Percentiles rank a stretch among this genome's conserved stretches.
These are phyloP conservation scores for Linnemannia schmuckeri DNA, from an alignment of 192 early-diverging fungal genomes.

Conservation along the genomic window DNA sequence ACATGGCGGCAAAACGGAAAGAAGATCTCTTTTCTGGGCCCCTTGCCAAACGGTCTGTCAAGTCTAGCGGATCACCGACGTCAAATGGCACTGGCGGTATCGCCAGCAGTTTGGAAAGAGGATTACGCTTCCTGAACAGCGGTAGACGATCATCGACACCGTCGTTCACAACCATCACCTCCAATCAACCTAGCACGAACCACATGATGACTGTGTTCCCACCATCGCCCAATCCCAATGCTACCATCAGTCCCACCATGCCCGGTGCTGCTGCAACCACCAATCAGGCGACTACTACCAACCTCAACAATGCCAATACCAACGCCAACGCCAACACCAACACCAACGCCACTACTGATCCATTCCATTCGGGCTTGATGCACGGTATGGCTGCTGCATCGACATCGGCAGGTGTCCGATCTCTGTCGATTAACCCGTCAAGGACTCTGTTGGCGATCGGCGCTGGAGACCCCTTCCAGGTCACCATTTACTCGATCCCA, in stretches of 20 bases:
- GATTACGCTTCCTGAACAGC: slow-evolving; percentile 22
- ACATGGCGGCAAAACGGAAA: background rate
- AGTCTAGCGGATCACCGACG: background rate
- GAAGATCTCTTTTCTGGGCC: background rate
- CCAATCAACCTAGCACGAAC: background rate
- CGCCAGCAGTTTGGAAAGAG: slow-evolving; percentile 23
- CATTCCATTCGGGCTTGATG: background rate
- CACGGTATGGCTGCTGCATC: slow-evolving; percentile 7
- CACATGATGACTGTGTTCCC: slow-evolving; percentile 29
- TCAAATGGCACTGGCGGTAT: background rate
- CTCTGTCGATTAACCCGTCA: slow-evolving; percentile 72
- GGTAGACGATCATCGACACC: slow-evolving; percentile 44
- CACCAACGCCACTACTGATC: background rate
- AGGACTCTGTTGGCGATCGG: slow-evolving; percentile 75
- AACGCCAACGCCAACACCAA: slow-evolving; percentile 1
- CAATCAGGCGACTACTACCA: background rate
- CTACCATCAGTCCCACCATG: slow-evolving; percentile 50
- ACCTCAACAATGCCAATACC: slow-evolving; percentile 2
- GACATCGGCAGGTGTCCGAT: slow-evolving; percentile 66
- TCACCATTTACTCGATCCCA: slow-evolving; percentile 73
- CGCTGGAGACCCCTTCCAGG: slow-evolving; percentile 68
- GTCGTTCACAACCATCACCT: slow-evolving; percentile 12
- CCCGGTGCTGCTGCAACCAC: slow-evolving; percentile 28
- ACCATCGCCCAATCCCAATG: slow-evolving; percentile 32
- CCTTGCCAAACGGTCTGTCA: background rate